Evolutionary conservation across 2,329 filamentous ascomycete genomes (phyloP), one percentile per base, ranked within the genome.

Genomic region (Stagonosporopsis vannaccii): DNA sequence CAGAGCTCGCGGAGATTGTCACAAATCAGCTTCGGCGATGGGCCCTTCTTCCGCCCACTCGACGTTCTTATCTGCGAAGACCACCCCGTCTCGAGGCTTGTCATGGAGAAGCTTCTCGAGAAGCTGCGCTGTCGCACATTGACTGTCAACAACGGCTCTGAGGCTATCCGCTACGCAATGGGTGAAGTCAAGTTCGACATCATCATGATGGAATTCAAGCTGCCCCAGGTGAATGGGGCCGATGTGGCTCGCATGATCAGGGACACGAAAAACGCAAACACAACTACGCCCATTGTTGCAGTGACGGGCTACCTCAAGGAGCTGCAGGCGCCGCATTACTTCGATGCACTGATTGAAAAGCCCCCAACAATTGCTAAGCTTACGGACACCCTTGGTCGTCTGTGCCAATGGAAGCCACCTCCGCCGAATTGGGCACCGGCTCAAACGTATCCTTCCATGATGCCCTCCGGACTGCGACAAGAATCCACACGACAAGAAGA

Each of bases 251-350:
- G 95, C 30, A 99, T 99, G 95, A 92, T 99, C 65, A 88, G 95
- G 43, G 94, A 98, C 73, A 97, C 94, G 1, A 95, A 94, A 79
- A 97, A 97, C 74, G 87, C 91, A 56, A 99, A 99, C 73, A 90
- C 91, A 0, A 88, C 95, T 66, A 99, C 95, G 0, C 95, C 95
- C 0, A 96, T 99, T 59, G 92, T 99, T 53, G 93, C 92, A 43
- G 94, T 99, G 30, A 99, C 95, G 3, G 94, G 95, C 6, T 99
- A 99, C 75, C 81, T 99, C n/a, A 98, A 98, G 74, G 95, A 99
- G 71, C 82, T 99, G 2, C 93, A 95, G 65, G 92, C 93, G 57
- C 91, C 92, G 3, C 94, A 99, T 77, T 91, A 97, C 76, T 99
- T 99, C 70, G 93, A 98, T 74, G 91, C 91, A 1, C 81, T 99